Conservation (phyloP, 1,284 basidiomycete genomes). For the Neolentinus lepideus region DNA sequence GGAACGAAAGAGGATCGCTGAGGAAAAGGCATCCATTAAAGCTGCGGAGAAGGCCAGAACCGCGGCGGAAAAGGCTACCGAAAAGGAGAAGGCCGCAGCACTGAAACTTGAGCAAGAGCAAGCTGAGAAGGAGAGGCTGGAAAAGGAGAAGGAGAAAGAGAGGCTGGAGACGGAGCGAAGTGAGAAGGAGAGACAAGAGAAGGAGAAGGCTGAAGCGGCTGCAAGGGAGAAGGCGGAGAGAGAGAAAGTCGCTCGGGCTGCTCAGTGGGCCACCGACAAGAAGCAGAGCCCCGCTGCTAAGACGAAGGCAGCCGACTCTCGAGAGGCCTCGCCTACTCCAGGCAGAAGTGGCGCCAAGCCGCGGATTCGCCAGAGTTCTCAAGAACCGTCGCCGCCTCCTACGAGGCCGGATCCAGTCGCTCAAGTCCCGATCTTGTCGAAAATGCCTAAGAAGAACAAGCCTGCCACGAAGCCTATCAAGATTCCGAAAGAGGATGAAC, state of each 20-base stretch:
- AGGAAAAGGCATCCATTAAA: slow-evolving; percentile 45
- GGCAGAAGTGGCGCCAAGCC: not conserved
- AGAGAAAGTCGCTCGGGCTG: slow-evolving; percentile 15
- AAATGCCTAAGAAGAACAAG: slow-evolving; percentile 75
- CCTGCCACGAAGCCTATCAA: slow-evolving; percentile 53
- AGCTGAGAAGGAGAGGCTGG: slow-evolving; percentile 25
- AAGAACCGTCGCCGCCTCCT: slow-evolving; percentile 11
- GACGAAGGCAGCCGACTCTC: not conserved
- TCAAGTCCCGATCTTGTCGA: slow-evolving; percentile 68
- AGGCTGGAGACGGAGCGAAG: slow-evolving; percentile 27
- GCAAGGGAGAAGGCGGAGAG: slow-evolving; percentile 26
- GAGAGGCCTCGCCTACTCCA: not conserved
- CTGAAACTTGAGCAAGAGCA: slow-evolving; percentile 29
- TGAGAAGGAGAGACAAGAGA: slow-evolving; percentile 24
- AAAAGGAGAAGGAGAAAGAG: slow-evolving; percentile 30
- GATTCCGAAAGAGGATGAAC: slow-evolving; percentile 52
- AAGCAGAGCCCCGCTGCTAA: slow-evolving; percentile 6
- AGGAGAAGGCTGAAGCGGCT: slow-evolving; percentile 30
- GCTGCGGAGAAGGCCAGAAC: slow-evolving; percentile 41
- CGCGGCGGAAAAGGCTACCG: slow-evolving; percentile 34
- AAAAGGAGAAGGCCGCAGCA: slow-evolving; percentile 33
- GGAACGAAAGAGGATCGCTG: slow-evolving; percentile 43
- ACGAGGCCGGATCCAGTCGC: slow-evolving; percentile 26
- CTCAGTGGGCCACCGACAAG: not conserved
- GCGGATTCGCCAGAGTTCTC: slow-evolving; percentile 8